Evolutionary conservation across 2,329 filamentous ascomycete genomes (phyloP), one percentile per base, ranked within the genome.

Genomic region (Immersiporthe knoxdaviesiana): DNA sequence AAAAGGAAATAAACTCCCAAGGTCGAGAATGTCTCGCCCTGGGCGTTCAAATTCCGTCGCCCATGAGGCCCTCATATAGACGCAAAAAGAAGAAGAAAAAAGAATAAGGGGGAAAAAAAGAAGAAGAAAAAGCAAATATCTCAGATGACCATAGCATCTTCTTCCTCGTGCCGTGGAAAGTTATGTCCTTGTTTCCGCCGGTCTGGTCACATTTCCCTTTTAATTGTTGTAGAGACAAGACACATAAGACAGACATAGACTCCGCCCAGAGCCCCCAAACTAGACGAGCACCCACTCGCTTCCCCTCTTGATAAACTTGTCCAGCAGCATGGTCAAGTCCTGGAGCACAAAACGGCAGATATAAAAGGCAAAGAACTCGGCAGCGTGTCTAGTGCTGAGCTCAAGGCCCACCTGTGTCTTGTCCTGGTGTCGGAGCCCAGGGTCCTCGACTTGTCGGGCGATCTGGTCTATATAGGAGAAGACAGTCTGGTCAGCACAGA

Each of bases 331-430:
- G 52, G 90, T 87, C 71, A 99, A 82, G 79, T 99, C 96, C 4
- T 90, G 85, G 71, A 99, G 83, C n/a, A 94, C 94, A 78, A 99
- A 99, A 24, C 96, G 91, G 80, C 95, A 97, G 37, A 99, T 87
- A 78, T 96, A 98, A 80, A 99, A 97, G 21, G 91, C 94, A 78
- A 99, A 99, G 80, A 99, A 99, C 80, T 99, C 96, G 44, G 95
- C 93, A 10, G 95, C 96, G 79, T 97, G 95, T 54, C 95, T 89
- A 47, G 94, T 94, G 78, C 93, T 96, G 54, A 99, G 87, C 81
- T 99, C 96, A 44, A 99, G 87, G 12, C 96, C 96, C 66, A 99
- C 94, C 77, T 97, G 94, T 11, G 96, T 98, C 76, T 93, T 94
- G 74, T 94, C 95, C 24, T 93, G 94, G 80, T 96, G 93, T 74